Evolutionary conservation across 106 monocot genomes (phyloP).

Genomic region (Posidonia australis): DNA sequence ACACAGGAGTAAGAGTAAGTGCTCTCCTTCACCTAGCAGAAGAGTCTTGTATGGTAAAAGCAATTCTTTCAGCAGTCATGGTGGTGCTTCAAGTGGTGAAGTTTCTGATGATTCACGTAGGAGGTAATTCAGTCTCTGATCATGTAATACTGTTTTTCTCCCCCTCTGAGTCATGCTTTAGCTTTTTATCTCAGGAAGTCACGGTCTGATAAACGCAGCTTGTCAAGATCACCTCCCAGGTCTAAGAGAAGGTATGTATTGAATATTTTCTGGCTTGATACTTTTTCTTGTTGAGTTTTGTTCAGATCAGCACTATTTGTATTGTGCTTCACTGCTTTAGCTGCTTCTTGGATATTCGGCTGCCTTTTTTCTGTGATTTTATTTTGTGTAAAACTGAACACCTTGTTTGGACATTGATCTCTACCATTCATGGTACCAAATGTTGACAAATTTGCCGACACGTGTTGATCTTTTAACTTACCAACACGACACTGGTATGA

Average conservation of each 20-base stretch:
- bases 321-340: too few relatives aligned
- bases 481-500: too few relatives aligned
- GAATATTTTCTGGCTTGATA: neutral
- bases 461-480: too few relatives aligned
- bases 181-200: neutral
- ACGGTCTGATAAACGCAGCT: neutral
- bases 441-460: too few relatives aligned
- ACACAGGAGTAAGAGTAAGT: slow-evolving; percentile 4
- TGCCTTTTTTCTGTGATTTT: too few relatives aligned
- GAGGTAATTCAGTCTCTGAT: slow-evolving; percentile 4
- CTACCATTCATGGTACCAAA: too few relatives aligned
- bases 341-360: too few relatives aligned
- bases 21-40: slow-evolving; percentile 14
- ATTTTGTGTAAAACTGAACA: too few relatives aligned
- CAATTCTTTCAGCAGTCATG: slow-evolving; percentile 4
- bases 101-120: slow-evolving; percentile 8
- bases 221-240: slow-evolving; percentile 5
- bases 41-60: slow-evolving; percentile 4
- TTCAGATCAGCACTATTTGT: too few relatives aligned
- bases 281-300: neutral
- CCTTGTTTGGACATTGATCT: too few relatives aligned
- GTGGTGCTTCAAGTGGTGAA: slow-evolving; percentile 15
- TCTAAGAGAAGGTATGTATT: slow-evolving; percentile 3
- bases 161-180: neutral
- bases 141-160: neutral